Percentiles rank a stretch among this genome's conserved stretches.
Conservation (phyloP, 805 yeast species). For the Candida quercuum region DNA sequence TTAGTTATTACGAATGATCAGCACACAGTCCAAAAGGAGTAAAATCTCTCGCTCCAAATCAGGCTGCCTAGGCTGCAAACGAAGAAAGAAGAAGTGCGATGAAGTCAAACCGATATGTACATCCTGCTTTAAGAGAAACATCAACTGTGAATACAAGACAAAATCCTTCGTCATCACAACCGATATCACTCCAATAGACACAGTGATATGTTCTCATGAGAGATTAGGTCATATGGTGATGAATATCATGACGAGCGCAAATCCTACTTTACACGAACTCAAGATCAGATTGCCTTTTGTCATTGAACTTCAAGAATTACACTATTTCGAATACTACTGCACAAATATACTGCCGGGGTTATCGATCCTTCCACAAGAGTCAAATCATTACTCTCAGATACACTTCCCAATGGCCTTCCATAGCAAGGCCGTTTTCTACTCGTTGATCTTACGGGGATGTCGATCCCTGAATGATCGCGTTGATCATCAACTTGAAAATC, state of each 20-base stretch:
- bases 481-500: constrained; percentile 10
- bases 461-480: constrained; percentile 10
- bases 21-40: too few species aligned
- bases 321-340: constrained; percentile 39
- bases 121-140: constrained; percentile 29
- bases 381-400: constrained; percentile 40
- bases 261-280: constrained; percentile 18
- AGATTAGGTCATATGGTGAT: constrained; percentile 7
- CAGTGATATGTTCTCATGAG: constrained; percentile 8
- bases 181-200: not conserved
- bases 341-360: constrained; percentile 37
- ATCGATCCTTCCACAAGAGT: constrained; percentile 34
- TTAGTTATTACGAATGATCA: too few species aligned
- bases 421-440: constrained; percentile 38
- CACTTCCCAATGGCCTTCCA: constrained; percentile 39
- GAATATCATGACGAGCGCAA: constrained; percentile 1
- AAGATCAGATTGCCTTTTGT: constrained; percentile 20
- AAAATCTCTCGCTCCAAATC: too few species aligned
- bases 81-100: constrained; percentile 46
- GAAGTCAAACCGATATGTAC: constrained; percentile 42
- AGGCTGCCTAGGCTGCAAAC: constrained; percentile 37
- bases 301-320: constrained; percentile 32
- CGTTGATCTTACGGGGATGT: constrained; percentile 52
- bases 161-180: constrained; percentile 4
- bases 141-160: constrained; percentile 25